Conservation (phyloP, 148 eudicot species). For the Persicaria tinctoria region DNA sequence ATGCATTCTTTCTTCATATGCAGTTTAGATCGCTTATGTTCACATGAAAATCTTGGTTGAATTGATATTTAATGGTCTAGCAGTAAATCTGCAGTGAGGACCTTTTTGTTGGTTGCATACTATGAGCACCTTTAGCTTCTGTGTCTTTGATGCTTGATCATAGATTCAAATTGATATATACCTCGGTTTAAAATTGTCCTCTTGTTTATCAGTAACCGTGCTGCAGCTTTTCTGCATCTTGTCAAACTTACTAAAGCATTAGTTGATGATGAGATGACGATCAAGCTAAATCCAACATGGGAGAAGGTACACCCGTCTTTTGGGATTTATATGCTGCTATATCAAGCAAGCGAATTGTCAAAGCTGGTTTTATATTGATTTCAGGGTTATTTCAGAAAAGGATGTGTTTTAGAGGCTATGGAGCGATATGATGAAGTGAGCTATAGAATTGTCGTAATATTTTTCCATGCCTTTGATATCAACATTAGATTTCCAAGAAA, state of each 20-base stretch:
- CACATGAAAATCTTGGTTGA: background rate
- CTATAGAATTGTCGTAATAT: background rate
- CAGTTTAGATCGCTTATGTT: no score
- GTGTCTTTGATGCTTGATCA: background rate
- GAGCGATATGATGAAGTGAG: constrained; percentile 81
- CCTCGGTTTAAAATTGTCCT: constrained; percentile 13
- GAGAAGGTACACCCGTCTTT: constrained; percentile 58
- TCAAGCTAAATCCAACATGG: constrained; percentile 77
- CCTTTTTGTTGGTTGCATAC: background rate
- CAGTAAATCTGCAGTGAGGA: background rate
- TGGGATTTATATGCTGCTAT: background rate
- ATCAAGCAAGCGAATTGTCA: background rate
- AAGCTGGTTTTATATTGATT: background rate
- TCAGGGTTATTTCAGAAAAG: constrained; percentile 97
- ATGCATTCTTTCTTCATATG: no score
- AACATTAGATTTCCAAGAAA: constrained; percentile 25
- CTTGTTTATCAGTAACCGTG: constrained; percentile 67
- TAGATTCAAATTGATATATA: constrained; percentile 8
- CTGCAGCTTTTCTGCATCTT: constrained; percentile 93
- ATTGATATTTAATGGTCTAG: background rate
- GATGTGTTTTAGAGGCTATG: constrained; percentile 91
- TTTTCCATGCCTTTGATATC: background rate
- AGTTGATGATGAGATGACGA: constrained; percentile 86
- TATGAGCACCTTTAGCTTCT: background rate
- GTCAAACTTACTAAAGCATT: constrained; percentile 89